Base-by-base conservation (phyloP, 129 eudicot genomes). In the Flaveria ramosissima region DNA sequence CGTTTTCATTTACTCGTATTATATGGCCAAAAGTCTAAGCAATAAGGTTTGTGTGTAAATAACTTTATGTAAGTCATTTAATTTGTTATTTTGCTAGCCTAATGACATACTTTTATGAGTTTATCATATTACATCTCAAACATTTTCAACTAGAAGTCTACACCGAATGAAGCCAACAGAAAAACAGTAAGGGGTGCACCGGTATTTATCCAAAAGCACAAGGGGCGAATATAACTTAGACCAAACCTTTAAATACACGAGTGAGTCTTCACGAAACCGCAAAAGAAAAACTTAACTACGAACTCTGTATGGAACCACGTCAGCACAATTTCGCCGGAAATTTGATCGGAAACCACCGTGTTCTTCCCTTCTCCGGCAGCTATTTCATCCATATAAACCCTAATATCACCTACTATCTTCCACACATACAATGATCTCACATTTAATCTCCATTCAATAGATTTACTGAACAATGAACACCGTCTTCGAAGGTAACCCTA, bases 401-500 rank as follows among this genome's bases (percentile, higher is more conserved):
- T 69, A 75, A 61, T 62, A 10, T 75, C 57, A 75, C 65, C 67
- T 50, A 36, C 20, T 21, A 56, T 79, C 46, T 61, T 68, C 59
- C 45, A 67, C 72, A 43, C 75, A 50, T 21, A 26, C 80, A 21
- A 21, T 32, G 62, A 52, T 67, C 55, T 68, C 71, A 16, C 32
- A 72, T 66, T 12, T 24, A 10, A 11, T 27, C 19, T 62, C 36
- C 21, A 19, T 26, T 14, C 65, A 56, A 75, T 79, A 68, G 65
- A 52, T 50, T 23, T 43, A 76, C 73, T 59, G 60, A 32, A 63
- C 73, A 57, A 76, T 73, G 85, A 77, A 86, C 59, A 80, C 83
- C 85, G 75, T 77, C 71, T 13, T 65, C 36, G 82, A 82, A 82
- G 85, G 83, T 80, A 80, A 80, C 75, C 79, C 83, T 66, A 68